Evolutionary conservation across 257 asterid genomes (phyloP), one percentile per base, ranked within the genome.

Genomic region (Penstemon newberryi): DNA sequence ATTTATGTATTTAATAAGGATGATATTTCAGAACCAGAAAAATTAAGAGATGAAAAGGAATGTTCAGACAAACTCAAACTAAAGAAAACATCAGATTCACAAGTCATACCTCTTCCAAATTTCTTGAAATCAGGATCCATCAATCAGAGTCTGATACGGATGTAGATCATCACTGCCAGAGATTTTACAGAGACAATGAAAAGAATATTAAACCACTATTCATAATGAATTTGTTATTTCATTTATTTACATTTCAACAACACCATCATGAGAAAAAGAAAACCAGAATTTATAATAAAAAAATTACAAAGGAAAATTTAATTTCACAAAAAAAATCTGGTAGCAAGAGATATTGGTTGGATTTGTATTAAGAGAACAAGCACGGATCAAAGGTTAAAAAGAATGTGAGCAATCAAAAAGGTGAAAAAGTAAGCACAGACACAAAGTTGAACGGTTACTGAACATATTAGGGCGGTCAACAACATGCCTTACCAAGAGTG

Each of bases 41-140:
- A 60, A 54, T 13, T 19, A 39, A 74, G 5, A 66, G 55, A 61
- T 47, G 4, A 54, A 64, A 25, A 40, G 65, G 43, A 61, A 41
- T 25, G 42, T 13, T 38, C 56, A 74, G 71, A 73, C 46, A 40
- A 56, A 46, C 13, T 60, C 66, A 57, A 25, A 52, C 46, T 6
- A 73, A 49, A 69, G 18, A 56, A 73, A 56, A 60, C 65, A 68
- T 62, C 59, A 66, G 50, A 65, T 37, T 12, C 40, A 60, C 47
- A 33, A 63, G 52, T 50, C 58, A 72, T 78, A 89, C 99, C 99
- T 89, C 95, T 87, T 86, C 99, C 99, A 71, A 91, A 94, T 77
- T 86, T 94, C 78, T 81, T 84, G 87, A 72, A 76, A 75, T 89
- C 96, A 55, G 89, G 85, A 80, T 94, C 99, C 99, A 94, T 94